A percentile compares a stretch with the other conserved stretches of the same genome.
phyloP scores from a whole-genome alignment of 257 asterid species.

The Euphrasia confusa region DNA sequence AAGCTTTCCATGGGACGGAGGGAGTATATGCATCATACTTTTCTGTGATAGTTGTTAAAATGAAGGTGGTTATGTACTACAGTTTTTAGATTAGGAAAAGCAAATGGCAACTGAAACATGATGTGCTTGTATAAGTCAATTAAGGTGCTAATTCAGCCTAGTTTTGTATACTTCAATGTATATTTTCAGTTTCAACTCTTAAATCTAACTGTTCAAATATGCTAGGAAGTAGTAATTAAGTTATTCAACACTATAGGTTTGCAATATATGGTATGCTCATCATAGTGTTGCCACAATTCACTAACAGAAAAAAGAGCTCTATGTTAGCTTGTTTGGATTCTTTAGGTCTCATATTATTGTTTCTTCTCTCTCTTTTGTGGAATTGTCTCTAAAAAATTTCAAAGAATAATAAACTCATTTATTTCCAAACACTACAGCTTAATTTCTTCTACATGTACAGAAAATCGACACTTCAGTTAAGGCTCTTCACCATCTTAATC shows the following conservation, averaged over 20 bases:
- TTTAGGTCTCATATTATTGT: neutral
- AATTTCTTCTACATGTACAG: neutral
- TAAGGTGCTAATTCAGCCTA: neutral
- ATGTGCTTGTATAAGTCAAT: neutral
- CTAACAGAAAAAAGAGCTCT: neutral
- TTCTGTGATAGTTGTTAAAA: neutral
- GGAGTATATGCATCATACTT: neutral
- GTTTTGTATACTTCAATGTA: neutral
- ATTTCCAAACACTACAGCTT: neutral
- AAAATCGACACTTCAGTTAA: neutral
- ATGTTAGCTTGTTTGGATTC: neutral
- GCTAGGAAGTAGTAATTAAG: neutral
- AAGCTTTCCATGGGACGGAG: neutral
- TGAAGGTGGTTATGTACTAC: neutral
- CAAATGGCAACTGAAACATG: neutral
- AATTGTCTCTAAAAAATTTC: neutral
- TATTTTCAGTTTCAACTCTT: neutral
- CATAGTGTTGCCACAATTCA: neutral
- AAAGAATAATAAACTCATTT: neutral
- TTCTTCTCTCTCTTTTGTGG: neutral
- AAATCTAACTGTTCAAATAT: neutral
- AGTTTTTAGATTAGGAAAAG: neutral
- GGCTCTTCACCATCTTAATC: constrained; percentile 18
- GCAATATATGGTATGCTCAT: neutral
- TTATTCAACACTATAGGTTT: neutral